phyloP scores from a whole-genome alignment of 192 early-diverging fungal genomes.

The Paraglomus brasilianum region DNA sequence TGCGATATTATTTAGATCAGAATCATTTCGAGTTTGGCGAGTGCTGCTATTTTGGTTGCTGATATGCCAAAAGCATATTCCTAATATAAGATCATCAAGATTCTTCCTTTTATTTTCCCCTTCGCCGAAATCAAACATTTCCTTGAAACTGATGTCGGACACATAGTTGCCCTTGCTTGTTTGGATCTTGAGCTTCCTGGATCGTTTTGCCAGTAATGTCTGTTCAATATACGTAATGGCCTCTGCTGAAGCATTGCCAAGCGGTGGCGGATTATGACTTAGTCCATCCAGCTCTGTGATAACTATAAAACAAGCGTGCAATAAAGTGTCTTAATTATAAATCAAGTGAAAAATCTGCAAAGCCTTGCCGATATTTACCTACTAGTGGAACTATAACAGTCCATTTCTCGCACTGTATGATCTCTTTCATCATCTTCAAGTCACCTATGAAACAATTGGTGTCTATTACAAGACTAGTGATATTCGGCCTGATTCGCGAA shows the following conservation, averaged over 20 bases:
- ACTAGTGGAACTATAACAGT: constrained; percentile 53
- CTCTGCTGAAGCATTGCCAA: constrained; percentile 47
- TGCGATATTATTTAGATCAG: neutral
- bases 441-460: constrained; percentile 60
- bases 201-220: constrained; percentile 25
- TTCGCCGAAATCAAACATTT: constrained; percentile 39
- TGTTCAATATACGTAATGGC: constrained; percentile 50
- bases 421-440: constrained; percentile 41
- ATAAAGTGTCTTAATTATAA: neutral
- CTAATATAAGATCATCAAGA: constrained; percentile 59
- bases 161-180: constrained; percentile 57
- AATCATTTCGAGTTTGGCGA: neutral
- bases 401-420: constrained; percentile 49
- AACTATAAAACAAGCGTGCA: constrained; percentile 29
- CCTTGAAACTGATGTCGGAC: constrained; percentile 50
- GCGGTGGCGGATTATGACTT: constrained; percentile 44
- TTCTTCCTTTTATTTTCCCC: constrained; percentile 55
- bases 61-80: constrained; percentile 53
- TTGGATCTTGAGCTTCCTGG: constrained; percentile 47
- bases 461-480: constrained; percentile 51
- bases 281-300: constrained; percentile 60
- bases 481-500: constrained; percentile 32
- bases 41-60: neutral
- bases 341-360: neutral
- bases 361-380: constrained; percentile 34